Evolutionary conservation across 2,329 filamentous ascomycete species (phyloP), one percentile per base, ranked within the genome.

Genomic region (Pseudogymnoascus sp.): DNA sequence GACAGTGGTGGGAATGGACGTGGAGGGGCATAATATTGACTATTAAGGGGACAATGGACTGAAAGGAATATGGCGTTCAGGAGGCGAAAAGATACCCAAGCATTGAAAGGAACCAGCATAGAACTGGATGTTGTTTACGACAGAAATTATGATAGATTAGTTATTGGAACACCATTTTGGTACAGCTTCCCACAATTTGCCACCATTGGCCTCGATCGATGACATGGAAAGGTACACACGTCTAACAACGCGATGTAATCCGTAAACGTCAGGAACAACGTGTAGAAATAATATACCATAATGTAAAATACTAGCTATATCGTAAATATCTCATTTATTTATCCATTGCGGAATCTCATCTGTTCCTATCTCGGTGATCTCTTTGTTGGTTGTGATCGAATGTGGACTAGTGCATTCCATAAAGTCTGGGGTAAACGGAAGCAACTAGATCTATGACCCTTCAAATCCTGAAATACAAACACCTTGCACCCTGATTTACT

Each of bases 361-460:
- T 7, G 25, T 57, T 19, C 48, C 25, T 34, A 34, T 57, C 16
- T 19, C n/a, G 25, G 16, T 57, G 48, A 57, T 57, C 48, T 57
- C 48, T 34, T 19, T 31, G 48, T 57, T 57, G 48, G 48, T 34
- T 4, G n/a, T 31, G 48, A 13, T 19, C 48, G 25, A 57, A 57
- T 31, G 25, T 57, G 48, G 48, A 57, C 48, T 57, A 57, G 48
- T 57, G 48, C 48, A 57, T 57, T 57, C 48, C n/a, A 31, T 7
- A 57, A 57, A 57, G 48, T 57, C 48, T 57, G 48, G 48, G 48
- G 48, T 57, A 57, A 51, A 57, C 25, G 28, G 28, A 57, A 57
- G 48, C 48, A 57, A 57, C 48, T 57, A 57, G 48, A 57, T 57
- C 48, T 57, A 57, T 57, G 48, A 57, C 48, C 48, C 48, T 57